A percentile compares a stretch with the other conserved stretches of the same genome.
phyloP scores from a whole-genome alignment of 768 basidiomycete species.

The Boletellus emodensis region DNA sequence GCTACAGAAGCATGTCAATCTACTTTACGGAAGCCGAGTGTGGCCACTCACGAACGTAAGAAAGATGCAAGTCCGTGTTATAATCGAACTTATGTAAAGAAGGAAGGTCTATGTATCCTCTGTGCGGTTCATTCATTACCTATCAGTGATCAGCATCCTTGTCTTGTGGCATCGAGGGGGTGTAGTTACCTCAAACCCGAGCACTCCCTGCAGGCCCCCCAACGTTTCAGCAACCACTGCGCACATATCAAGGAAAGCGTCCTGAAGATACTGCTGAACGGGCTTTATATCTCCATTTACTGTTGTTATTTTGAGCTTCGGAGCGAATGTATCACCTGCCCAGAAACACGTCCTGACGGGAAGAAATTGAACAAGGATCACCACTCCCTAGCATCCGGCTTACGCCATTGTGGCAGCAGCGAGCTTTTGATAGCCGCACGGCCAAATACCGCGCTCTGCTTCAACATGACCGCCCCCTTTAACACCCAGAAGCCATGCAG shows the following conservation, averaged over 20 bases:
- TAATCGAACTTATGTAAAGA: conserved; percentile 88
- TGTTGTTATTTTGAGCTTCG: conserved; percentile 58
- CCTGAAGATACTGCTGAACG: conserved; percentile 81
- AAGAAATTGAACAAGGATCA: background rate
- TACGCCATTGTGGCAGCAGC: conserved; percentile 92
- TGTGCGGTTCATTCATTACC: conserved; percentile 95
- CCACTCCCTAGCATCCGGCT: conserved; percentile 25
- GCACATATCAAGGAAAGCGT: conserved; percentile 75
- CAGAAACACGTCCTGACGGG: conserved; percentile 79
- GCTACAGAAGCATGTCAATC: conserved; percentile 39
- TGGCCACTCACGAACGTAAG: conserved; percentile 59
- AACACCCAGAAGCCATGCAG: conserved; percentile 84
- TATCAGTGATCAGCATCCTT: conserved; percentile 27
- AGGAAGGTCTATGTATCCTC: conserved; percentile 81
- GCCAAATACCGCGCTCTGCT: conserved; percentile 84
- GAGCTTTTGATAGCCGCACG: conserved; percentile 90
- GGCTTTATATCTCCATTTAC: conserved; percentile 48
- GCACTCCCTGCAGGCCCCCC: conserved; percentile 69
- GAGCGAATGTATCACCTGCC: conserved; percentile 85
- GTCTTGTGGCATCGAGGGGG: background rate
- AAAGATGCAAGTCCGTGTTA: conserved; percentile 89
- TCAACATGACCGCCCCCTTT: conserved; percentile 72
- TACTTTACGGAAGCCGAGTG: background rate
- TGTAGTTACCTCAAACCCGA: conserved; percentile 79
- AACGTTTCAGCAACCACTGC: conserved; percentile 62